phyloP scores from a whole-genome alignment of 2,329 filamentous ascomycete genomes.

The Cytospora leucostoma region DNA sequence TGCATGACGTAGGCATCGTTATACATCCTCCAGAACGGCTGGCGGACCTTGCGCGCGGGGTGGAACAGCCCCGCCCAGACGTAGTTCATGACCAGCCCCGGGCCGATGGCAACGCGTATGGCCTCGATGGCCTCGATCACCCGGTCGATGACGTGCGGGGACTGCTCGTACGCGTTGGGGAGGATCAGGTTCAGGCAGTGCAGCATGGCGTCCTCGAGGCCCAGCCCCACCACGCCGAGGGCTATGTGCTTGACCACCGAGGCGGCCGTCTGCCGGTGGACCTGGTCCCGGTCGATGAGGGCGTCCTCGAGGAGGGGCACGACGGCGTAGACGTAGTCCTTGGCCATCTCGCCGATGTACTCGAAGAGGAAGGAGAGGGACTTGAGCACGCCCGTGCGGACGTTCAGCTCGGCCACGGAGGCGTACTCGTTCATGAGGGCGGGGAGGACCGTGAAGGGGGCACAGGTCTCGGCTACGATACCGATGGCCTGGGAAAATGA shows the following conservation, averaged over 20 bases:
- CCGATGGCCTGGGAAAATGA: conserved; percentile 67
- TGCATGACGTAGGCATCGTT: conserved; percentile 95
- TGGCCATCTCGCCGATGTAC: conserved; percentile 99
- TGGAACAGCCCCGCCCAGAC: conserved; percentile 98
- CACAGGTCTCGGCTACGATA: conserved; percentile 97
- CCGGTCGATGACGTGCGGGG: conserved; percentile 95
- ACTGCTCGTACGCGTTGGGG: conserved; percentile 97
- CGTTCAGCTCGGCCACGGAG: conserved; percentile 94
- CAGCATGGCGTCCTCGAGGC: conserved; percentile 97
- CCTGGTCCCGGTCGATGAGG: conserved; percentile 95
- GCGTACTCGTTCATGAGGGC: conserved; percentile 97
- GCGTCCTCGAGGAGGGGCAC: conserved; percentile 95
- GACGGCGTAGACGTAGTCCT: conserved; percentile 98
- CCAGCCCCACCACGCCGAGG: conserved; percentile 93
- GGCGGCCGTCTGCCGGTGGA: conserved; percentile 94
- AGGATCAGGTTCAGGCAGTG: conserved; percentile 95
- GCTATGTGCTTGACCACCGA: conserved; percentile 98
- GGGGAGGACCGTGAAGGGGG: conserved; percentile 96
- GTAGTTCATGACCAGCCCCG: conserved; percentile 94
- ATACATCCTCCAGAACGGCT: conserved; percentile 94
- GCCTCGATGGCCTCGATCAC: conserved; percentile 98
- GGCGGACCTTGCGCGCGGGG: conserved; percentile 89
- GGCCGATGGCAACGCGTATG: conserved; percentile 88
- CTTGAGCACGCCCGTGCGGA: conserved; percentile 98
- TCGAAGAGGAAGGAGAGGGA: conserved; percentile 96